Base-by-base conservation (phyloP, 345 rosid species). In the Linum lewisii region DNA sequence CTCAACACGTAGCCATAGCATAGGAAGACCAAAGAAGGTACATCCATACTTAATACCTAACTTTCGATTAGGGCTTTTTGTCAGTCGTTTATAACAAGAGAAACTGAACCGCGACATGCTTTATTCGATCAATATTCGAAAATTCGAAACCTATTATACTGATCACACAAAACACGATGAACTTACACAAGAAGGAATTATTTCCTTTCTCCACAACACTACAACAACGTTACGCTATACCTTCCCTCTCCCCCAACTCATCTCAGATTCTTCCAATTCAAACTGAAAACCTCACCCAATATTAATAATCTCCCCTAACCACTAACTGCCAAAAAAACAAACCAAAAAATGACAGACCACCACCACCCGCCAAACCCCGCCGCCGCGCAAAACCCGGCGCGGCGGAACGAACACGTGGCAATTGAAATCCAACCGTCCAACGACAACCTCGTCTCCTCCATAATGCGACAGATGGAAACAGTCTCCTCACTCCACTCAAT, bases 391-490 rank as follows among this genome's bases (percentile, higher is more conserved):
- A 11, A 11, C 3, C 47, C 47, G 47, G 47, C 8, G 34, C 18
- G 47, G 16, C 47, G 47, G 47, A 42, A 16, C 15, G 16, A 42
- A 4, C 18, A 42, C 18, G 47, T 42, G 47, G 47, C 47, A 11
- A 42, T 42, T 16, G 47, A 42, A 42, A 42, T 42, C 47, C 16
- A 42, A 16, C 47, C 47, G 14, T 2, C 47, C 47, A 16, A 11
- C 47, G 47, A 42, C 47, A 42, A 67, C 5, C 68, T 83, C 0
- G 72, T 72, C 22, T 11, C 58, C 21, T 65, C 68, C 0, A 74
- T 84, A 63, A 68, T 63, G 44, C 54, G 29, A 4, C 72, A 24
- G 15, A 77, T 81, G 79, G 84, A 81, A 60, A 54, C 14, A 5
- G 38, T 60, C 18, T 59, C 84, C 4, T 75, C 71, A 2, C 63